Evolutionary conservation across 148 eudicot genomes (phyloP).

Genomic region (Beta vulgaris): DNA sequence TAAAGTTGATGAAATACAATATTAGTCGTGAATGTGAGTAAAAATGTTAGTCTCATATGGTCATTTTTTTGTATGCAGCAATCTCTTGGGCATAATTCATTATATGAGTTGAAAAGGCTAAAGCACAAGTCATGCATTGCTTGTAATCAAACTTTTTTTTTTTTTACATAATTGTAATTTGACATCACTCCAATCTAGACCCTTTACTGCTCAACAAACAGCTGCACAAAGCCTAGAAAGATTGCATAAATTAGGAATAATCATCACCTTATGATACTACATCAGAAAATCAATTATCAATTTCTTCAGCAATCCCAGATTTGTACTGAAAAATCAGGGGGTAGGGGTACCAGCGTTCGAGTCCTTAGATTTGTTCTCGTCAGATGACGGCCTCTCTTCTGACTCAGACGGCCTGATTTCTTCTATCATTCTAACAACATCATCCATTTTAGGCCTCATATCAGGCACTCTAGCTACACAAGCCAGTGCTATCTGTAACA

Average conservation of each 20-base stretch:
- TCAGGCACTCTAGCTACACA: slow-evolving; percentile 67
- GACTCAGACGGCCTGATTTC: slow-evolving; percentile 51
- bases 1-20: no score
- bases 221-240: slow-evolving; percentile 18
- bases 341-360: slow-evolving; percentile 63
- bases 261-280: slow-evolving; percentile 7
- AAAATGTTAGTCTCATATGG: no score
- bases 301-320: not conserved
- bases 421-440: slow-evolving; percentile 78
- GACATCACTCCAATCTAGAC: slow-evolving; percentile 5
- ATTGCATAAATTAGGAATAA: not conserved
- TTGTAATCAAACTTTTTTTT: not conserved
- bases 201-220: slow-evolving; percentile 6
- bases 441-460: slow-evolving; percentile 64
- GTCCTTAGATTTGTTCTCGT: slow-evolving; percentile 67
- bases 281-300: not conserved
- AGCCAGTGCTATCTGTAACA: slow-evolving; percentile 81
- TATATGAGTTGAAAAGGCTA: not conserved
- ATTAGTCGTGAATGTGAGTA: no score
- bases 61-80: no score
- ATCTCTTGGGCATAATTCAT: no score
- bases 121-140: slow-evolving; percentile 24
- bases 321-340: slow-evolving; percentile 11
- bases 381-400: slow-evolving; percentile 55
- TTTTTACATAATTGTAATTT: slow-evolving; percentile 9